Evolutionary conservation across 23 red algal species (phyloP), one percentile per base, ranked within the genome.

Genomic region (Agarophyton chilense): DNA sequence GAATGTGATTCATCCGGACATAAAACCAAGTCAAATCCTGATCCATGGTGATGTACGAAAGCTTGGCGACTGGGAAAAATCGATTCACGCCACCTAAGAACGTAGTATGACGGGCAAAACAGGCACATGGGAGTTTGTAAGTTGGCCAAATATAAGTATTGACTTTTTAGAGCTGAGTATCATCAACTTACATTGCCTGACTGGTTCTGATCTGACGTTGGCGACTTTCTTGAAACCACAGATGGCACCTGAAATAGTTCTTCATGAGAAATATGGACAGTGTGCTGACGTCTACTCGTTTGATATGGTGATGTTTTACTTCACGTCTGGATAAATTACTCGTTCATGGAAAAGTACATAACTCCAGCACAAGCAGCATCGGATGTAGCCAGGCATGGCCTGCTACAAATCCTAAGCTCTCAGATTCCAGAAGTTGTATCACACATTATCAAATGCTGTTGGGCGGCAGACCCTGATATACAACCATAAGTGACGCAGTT

Each of bases 1-100:
- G 35, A 83, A 87, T 25, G 58, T 98, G 2, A 62, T 98, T 49
- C 96, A 98, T 73, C 75, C 92, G 4, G 96, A 98, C 58, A 55
- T 98, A 39, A 98, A 98, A 77, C 96, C 96, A 29, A 86, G 76
- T 58, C 94, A 98, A 56, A 68, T 98, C 10, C 45, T 95, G n/a
- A 46, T 90, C 39, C 77, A 57, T 61, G 92, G 51, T n/a, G 77
- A 87, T 12, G 83, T 51, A 24, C 31, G 53, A 52, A 94, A 94
- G 55, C 72, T 94, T 31, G 83, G 82, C 29, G 92, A 94, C 70
- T 94, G 92, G 92, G 92, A 83, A 2, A 46, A 89, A 31, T 66
- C 77, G 36, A 82, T 34, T 12, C 64, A 53, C 46, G 66, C 52
- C 2, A 57, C 61, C 0, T 11, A 53, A 49, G 81, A 68, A 25